Evolutionary conservation across 2,329 filamentous ascomycete species (phyloP).

Genomic region (Microdochium paspali): DNA sequence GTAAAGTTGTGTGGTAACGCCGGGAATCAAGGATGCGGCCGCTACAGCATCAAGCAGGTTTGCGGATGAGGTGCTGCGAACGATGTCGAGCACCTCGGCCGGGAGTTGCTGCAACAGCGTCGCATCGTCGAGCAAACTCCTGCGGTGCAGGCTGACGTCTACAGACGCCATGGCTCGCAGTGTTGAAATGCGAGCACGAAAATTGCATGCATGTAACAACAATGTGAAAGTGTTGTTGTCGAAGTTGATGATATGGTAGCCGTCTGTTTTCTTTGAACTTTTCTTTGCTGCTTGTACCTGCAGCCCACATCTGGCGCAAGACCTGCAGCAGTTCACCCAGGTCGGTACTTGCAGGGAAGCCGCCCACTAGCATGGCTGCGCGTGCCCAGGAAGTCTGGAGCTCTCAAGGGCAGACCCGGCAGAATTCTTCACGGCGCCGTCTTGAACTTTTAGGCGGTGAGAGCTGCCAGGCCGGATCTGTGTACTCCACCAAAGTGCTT

Average conservation of each 20-base stretch:
- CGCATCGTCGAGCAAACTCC: conserved; percentile 46
- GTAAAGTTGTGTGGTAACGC: conserved; percentile 65
- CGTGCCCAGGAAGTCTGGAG: background rate
- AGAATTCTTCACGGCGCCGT: background rate
- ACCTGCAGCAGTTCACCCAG: background rate
- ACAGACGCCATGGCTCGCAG: conserved; percentile 38
- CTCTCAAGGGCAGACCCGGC: background rate
- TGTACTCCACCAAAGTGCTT: background rate
- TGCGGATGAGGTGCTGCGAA: conserved; percentile 55
- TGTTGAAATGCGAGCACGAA: conserved; percentile 1
- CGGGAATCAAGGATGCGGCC: conserved; percentile 57
- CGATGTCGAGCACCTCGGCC: conserved; percentile 56
- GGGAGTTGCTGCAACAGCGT: conserved; percentile 52
- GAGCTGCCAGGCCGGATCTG: background rate
- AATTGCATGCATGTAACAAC: background rate
- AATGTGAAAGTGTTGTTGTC: background rate
- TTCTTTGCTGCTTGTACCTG: background rate
- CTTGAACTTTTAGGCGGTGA: conserved; percentile 5
- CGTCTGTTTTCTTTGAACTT: background rate
- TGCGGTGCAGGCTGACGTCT: conserved; percentile 44
- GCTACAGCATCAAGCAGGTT: conserved; percentile 65
- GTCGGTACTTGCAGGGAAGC: background rate
- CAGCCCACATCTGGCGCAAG: background rate
- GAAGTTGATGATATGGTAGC: background rate
- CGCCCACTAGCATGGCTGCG: background rate